Evolutionary conservation across 306 rosid species (phyloP).

Genomic region (Casuarina cunninghamiana): DNA sequence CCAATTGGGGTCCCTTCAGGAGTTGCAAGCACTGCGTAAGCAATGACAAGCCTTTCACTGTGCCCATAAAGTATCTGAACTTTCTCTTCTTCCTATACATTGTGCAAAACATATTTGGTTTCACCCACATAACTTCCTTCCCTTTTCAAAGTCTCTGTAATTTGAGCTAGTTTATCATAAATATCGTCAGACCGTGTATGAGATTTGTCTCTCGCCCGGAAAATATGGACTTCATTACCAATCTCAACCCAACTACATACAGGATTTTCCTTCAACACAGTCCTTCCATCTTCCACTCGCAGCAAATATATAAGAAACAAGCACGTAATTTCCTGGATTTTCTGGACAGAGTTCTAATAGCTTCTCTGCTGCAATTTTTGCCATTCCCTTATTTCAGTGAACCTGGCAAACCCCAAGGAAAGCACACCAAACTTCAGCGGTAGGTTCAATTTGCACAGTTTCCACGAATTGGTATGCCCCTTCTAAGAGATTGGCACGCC

Average conservation of each 20-base stretch:
- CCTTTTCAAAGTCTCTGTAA: conserved; percentile 44
- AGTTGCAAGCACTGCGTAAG: conserved; percentile 55
- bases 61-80: conserved; percentile 59
- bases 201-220: conserved; percentile 63
- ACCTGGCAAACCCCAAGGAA: conserved; percentile 70
- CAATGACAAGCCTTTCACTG: conserved; percentile 76
- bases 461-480: conserved; percentile 63
- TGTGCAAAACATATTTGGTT: conserved; percentile 61
- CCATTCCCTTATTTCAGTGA: conserved; percentile 64
- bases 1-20: conserved; percentile 48
- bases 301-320: conserved; percentile 66
- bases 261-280: conserved; percentile 64
- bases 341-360: conserved; percentile 52
- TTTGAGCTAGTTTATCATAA: conserved; percentile 43
- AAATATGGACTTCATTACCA: conserved; percentile 57
- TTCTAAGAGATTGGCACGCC: conserved; percentile 65
- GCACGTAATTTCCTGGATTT: conserved; percentile 68
- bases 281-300: conserved; percentile 65
- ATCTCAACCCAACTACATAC: conserved; percentile 83
- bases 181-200: conserved; percentile 57
- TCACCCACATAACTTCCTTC: conserved; percentile 60
- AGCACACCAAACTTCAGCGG: conserved; percentile 80
- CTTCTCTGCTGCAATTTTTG: conserved; percentile 57
- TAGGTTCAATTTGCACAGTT: conserved; percentile 47
- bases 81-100: conserved; percentile 64